Percentiles rank a stretch among this genome's conserved stretches.
phyloP scores from a whole-genome alignment of 768 basidiomycete species.

The Suillus subalutaceus region DNA sequence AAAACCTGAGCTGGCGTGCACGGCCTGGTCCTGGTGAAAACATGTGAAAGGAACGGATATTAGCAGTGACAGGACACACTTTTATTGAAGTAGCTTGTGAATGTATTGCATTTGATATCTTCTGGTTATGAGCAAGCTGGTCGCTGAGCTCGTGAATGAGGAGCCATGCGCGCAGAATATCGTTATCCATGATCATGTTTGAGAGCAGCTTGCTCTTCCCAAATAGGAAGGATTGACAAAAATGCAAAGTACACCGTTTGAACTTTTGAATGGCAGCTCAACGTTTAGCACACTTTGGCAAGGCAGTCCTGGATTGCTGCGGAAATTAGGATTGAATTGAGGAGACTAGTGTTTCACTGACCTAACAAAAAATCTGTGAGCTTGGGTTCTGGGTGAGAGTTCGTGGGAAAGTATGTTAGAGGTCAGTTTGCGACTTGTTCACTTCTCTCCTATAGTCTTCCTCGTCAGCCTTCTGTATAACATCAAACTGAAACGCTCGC shows the following conservation, averaged over 20 bases:
- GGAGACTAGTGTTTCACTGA: not conserved
- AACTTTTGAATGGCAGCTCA: not conserved
- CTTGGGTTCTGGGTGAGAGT: not conserved
- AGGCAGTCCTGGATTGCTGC: not conserved
- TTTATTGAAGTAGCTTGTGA: slow-evolving; percentile 73
- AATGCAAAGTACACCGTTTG: not conserved
- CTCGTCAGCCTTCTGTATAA: slow-evolving; percentile 32
- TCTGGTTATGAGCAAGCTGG: slow-evolving; percentile 82
- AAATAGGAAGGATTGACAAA: not conserved
- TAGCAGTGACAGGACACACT: slow-evolving; percentile 42
- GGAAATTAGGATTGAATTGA: not conserved
- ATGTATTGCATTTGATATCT: slow-evolving; percentile 68
- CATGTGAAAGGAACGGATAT: slow-evolving; percentile 14
- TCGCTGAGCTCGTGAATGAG: slow-evolving; percentile 82
- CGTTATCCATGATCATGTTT: slow-evolving; percentile 59
- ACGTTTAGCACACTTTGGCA: not conserved
- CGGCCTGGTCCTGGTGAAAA: slow-evolving; percentile 66
- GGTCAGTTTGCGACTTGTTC: not conserved
- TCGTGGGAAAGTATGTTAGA: slow-evolving; percentile 1
- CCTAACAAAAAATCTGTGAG: not conserved
- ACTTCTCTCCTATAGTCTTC: slow-evolving; percentile 21
- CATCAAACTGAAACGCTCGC: slow-evolving; percentile 32
- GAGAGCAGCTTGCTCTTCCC: not conserved
- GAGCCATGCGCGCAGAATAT: slow-evolving; percentile 72
- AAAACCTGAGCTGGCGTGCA: slow-evolving; percentile 72